phyloP scores from a whole-genome alignment of 768 basidiomycete genomes.

The Pluteus cervinus region DNA sequence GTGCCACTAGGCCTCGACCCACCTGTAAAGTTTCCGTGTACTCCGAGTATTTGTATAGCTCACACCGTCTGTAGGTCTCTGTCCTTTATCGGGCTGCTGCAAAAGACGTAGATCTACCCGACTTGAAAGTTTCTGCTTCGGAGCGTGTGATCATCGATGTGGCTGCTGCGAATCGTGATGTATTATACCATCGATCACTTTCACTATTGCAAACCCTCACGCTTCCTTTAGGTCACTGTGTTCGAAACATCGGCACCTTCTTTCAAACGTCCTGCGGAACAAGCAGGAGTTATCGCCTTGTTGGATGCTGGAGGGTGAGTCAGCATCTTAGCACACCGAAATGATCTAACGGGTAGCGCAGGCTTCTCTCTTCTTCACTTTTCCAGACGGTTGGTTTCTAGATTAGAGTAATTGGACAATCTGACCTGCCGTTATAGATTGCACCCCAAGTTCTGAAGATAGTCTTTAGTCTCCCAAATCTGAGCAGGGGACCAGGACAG shows the following conservation, averaged over 20 bases:
- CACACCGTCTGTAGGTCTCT: constrained; percentile 24
- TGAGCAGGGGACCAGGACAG: constrained; percentile 29
- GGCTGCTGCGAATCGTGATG: constrained; percentile 33
- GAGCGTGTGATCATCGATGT: constrained; percentile 30
- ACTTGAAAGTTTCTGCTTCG: constrained; percentile 19
- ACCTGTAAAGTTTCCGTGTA: constrained; percentile 16
- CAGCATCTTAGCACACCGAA: constrained; percentile 6
- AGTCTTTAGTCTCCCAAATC: constrained; percentile 37
- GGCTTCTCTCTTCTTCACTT: not conserved
- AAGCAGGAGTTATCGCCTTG: constrained; percentile 25
- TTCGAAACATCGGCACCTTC: constrained; percentile 16
- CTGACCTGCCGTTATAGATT: constrained; percentile 33
- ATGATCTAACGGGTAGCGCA: constrained; percentile 3
- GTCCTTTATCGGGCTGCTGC: constrained; percentile 34
- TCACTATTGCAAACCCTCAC: constrained; percentile 1
- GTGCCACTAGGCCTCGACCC: constrained; percentile 23
- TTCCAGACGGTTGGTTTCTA: constrained; percentile 1
- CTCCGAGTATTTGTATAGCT: constrained; percentile 1
- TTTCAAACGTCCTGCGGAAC: constrained; percentile 15
- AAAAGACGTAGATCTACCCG: constrained; percentile 19
- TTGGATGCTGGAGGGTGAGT: constrained; percentile 24
- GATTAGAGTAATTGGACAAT: no score
- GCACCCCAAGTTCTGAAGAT: constrained; percentile 36
- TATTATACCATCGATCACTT: constrained; percentile 23
- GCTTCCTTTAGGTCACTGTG: constrained; percentile 13